phyloP scores from a whole-genome alignment of 176 grass and related monocot genomes.

The Alloteropsis semialata region DNA sequence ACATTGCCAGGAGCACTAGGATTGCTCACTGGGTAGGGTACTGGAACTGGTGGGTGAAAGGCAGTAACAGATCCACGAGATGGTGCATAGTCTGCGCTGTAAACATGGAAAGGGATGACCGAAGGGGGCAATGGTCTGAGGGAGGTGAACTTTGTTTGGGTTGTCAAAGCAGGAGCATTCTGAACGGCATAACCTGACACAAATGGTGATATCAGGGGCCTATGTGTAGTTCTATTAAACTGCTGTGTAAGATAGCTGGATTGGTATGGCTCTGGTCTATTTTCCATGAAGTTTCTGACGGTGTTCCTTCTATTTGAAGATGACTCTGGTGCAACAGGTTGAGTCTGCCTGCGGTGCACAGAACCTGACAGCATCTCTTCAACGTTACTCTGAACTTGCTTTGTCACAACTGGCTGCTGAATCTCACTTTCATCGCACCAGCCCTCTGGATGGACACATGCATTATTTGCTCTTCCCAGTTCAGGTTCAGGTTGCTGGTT shows the following conservation, averaged over 20 bases:
- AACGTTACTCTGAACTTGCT: constrained; percentile 30
- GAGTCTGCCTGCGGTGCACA: background rate
- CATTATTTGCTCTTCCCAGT: constrained; percentile 36
- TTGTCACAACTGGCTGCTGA: constrained; percentile 16
- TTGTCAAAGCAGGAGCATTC: background rate
- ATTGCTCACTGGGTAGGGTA: constrained; percentile 12
- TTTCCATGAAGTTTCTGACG: constrained; percentile 28
- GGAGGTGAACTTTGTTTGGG: constrained; percentile 49
- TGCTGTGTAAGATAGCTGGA: constrained; percentile 25
- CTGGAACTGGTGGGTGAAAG: constrained; percentile 22
- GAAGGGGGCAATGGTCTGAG: constrained; percentile 52
- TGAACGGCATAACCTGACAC: constrained; percentile 24
- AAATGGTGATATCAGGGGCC: constrained; percentile 9
- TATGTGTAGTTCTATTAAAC: constrained; percentile 27
- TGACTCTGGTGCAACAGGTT: constrained; percentile 37
- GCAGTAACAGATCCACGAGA: constrained; percentile 24
- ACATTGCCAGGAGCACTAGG: background rate
- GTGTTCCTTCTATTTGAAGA: constrained; percentile 36
- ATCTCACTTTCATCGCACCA: constrained; percentile 20
- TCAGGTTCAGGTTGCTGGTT: constrained; percentile 30
- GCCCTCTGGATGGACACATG: constrained; percentile 15
- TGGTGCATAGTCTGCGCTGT: constrained; percentile 21
- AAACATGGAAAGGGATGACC: constrained; percentile 38
- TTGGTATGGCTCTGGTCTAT: constrained; percentile 32
- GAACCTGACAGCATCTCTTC: constrained; percentile 6